Evolutionary conservation across 345 rosid species (phyloP).

Genomic region (Orychophragmus violaceus): DNA sequence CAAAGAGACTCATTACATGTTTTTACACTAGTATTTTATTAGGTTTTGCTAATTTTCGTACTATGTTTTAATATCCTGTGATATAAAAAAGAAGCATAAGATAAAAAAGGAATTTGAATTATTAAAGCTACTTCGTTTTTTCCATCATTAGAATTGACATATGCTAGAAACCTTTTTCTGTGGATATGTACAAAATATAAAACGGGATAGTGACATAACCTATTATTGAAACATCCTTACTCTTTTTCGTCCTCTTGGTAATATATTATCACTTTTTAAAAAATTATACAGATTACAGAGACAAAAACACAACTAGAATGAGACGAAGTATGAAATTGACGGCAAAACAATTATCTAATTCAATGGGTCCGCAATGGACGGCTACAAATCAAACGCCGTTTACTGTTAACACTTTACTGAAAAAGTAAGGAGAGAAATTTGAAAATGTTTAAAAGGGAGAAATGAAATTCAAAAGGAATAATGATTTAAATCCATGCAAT

Average conservation of each 20-base stretch:
- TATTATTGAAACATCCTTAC: conserved; percentile 24
- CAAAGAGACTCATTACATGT: conserved; percentile 14
- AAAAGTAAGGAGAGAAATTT: not conserved
- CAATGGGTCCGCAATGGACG: conserved; percentile 11
- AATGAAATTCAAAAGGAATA: conserved; percentile 15
- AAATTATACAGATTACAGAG: not conserved
- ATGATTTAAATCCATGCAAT: conserved; percentile 29
- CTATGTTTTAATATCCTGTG: not conserved
- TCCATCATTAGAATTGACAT: not conserved
- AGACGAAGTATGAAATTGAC: conserved; percentile 12
- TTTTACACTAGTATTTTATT: not conserved
- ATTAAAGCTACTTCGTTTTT: not conserved
- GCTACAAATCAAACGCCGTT: conserved; percentile 22
- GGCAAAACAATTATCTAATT: not conserved
- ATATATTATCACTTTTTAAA: not conserved
- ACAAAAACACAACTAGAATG: not conserved
- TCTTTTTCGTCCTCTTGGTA: conserved; percentile 7
- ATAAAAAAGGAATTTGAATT: not conserved
- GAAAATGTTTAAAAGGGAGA: not conserved
- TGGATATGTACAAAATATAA: conserved; percentile 18
- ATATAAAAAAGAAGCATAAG: not conserved
- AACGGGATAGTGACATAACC: conserved; percentile 21
- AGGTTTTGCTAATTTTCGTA: conserved; percentile 7
- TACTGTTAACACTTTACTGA: conserved; percentile 14
- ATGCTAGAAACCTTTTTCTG: not conserved